Evolutionary conservation across 2,329 filamentous ascomycete genomes (phyloP), one percentile per base, ranked within the genome.

Genomic region (Byssothecium circinans): DNA sequence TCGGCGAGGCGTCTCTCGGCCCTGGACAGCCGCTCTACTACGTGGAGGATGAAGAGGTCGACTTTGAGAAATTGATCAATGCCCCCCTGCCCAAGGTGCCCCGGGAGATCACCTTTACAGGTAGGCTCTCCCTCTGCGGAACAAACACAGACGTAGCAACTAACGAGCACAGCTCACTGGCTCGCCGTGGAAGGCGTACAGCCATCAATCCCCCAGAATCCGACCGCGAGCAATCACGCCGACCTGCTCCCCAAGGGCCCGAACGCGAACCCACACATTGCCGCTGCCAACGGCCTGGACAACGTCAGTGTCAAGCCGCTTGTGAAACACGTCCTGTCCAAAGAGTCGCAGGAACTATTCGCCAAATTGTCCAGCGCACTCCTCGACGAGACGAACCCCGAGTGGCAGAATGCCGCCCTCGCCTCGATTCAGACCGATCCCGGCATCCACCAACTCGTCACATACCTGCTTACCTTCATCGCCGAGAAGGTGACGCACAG

Each of bases 51-150:
- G 94, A 99, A 67, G 94, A 99, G 76, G 87, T 97, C 45, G 94
- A 99, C 72, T 97, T 99, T 67, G 94, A 99, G 76, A 97, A 97
- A 78, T 78, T 99, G 58, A 96, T 99, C 69, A 99, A 99, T 74
- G 91, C 91, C 56, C 89, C 94, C 4, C 74, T 99, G 57, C 94
- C 94, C 20, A 96, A 95, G 72, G 91, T 99, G 23, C 94, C 94
- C 27, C 81, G 92, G 41, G 94, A 99, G 71, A 87, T 94, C 62
- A 89, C 85, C 52, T 92, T 96, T 67, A 97, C 92, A 33, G 88
- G 90, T 92, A 75, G 47, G 79, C 34, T 19, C 19, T 17, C 23
- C 23, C 20, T 49, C 27, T 38, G 25, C 3, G 19, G 19, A 17
- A 25, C 20, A 23, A 47, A 10, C 11, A 3, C 10, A 5, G 19